Conservation (phyloP, 805 yeast genomes). For the Ogataea wickerhamii region DNA sequence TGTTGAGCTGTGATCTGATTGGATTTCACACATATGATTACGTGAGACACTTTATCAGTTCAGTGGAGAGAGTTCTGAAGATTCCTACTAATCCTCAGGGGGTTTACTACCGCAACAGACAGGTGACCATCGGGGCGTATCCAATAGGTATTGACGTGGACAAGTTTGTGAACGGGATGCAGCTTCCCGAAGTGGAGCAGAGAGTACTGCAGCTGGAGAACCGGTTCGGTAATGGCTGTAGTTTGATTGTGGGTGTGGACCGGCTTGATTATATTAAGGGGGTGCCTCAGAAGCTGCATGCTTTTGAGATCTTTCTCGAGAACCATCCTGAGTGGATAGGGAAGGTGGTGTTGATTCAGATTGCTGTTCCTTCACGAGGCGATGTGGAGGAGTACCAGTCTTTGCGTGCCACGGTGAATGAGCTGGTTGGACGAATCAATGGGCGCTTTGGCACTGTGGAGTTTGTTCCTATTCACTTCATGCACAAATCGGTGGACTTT, state of each 20-base stretch:
- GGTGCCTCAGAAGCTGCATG: constrained; percentile 95
- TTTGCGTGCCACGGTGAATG: constrained; percentile 89
- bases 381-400: constrained; percentile 98
- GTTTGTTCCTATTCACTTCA: constrained; percentile 94
- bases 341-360: constrained; percentile 90
- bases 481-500: constrained; percentile 89
- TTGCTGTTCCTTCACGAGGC: constrained; percentile 96
- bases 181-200: constrained; percentile 54
- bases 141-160: constrained; percentile 99
- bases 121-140: constrained; percentile 89
- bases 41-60: constrained; percentile 90
- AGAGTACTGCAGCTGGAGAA: constrained; percentile 60
- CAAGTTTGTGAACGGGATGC: constrained; percentile 77
- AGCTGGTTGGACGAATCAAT: constrained; percentile 92
- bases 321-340: constrained; percentile 99
- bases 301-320: constrained; percentile 85
- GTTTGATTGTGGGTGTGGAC: constrained; percentile 94
- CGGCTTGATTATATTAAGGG: constrained; percentile 96
- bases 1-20: constrained; percentile 86
- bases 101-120: constrained; percentile 69
- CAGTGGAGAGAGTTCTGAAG: constrained; percentile 79
- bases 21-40: constrained; percentile 99
- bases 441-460: constrained; percentile 96
- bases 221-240: constrained; percentile 67
- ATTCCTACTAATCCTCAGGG: constrained; percentile 89